These are phyloP conservation scores for Croton setiger DNA, from an alignment of 441 rosid genomes.

Conservation along the genomic window DNA sequence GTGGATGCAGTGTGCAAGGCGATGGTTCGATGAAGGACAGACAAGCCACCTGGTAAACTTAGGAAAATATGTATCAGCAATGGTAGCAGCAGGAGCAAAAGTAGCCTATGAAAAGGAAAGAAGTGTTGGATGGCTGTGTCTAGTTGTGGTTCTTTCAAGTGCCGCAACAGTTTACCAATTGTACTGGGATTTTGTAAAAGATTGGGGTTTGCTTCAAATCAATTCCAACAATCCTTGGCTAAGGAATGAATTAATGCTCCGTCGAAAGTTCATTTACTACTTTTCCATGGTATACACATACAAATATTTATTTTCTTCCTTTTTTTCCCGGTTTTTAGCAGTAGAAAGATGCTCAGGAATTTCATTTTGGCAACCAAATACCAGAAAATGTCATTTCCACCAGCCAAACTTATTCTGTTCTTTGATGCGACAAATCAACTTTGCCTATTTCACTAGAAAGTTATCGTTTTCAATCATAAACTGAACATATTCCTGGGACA, in stretches of 20 bases:
- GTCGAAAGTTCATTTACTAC: constrained; percentile 83
- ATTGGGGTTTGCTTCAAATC: constrained; percentile 95
- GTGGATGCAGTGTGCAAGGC: constrained; percentile 78
- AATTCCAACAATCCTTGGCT: constrained; percentile 96
- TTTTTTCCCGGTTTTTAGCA: no score
- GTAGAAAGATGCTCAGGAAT: constrained; percentile 5
- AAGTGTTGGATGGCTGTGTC: constrained; percentile 68
- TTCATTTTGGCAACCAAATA: no score
- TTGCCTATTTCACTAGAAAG: constrained; percentile 6
- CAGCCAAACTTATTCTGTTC: constrained; percentile 10
- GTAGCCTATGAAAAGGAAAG: constrained; percentile 84
- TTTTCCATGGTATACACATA: constrained; percentile 72
- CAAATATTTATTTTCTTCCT: not conserved
- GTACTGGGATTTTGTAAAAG: constrained; percentile 98
- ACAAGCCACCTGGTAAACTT: constrained; percentile 78
- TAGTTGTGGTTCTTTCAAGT: constrained; percentile 79
- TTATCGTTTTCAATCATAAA: constrained; percentile 18
- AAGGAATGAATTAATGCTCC: constrained; percentile 90
- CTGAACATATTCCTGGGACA: constrained; percentile 28
- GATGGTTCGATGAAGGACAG: constrained; percentile 96
- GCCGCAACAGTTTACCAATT: constrained; percentile 88
- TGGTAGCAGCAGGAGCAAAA: constrained; percentile 97
- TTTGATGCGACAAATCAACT: constrained; percentile 21
- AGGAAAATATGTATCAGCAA: constrained; percentile 96
- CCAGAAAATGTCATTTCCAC: not conserved